These are phyloP conservation scores for Nicotiana rustica DNA, from an alignment of 305 asterid genomes.

Conservation along the genomic window DNA sequence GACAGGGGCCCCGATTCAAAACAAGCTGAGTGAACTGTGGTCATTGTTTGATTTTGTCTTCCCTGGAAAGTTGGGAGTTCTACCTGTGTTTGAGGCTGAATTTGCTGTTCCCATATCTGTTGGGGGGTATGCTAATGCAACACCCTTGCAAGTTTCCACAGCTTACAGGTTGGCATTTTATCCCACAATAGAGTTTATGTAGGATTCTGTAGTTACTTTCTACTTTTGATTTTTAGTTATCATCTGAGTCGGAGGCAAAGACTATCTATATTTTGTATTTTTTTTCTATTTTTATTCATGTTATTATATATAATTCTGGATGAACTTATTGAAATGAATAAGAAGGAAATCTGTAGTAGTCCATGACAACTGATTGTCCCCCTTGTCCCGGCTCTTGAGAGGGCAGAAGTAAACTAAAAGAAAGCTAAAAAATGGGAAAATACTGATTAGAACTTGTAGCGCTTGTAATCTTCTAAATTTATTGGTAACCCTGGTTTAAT, in stretches of 20 bases:
- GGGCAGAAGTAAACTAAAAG: slow-evolving; percentile 5
- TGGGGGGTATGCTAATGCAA: slow-evolving; percentile 97
- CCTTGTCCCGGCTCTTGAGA: not conserved
- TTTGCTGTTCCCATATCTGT: slow-evolving; percentile 97
- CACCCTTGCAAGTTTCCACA: slow-evolving; percentile 93
- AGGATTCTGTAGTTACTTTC: not conserved
- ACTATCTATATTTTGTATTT: not conserved
- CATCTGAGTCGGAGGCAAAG: not conserved
- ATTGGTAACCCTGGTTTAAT: slow-evolving; percentile 21
- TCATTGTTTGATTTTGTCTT: slow-evolving; percentile 97
- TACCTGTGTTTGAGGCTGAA: slow-evolving; percentile 97
- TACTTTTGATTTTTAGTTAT: slow-evolving; percentile 2
- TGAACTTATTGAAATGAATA: not conserved
- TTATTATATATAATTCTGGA: not conserved
- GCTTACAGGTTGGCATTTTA: slow-evolving; percentile 74
- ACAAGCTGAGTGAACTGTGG: slow-evolving; percentile 92
- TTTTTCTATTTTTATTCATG: not conserved
- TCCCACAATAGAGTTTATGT: slow-evolving; percentile 19
- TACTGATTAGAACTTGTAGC: not conserved
- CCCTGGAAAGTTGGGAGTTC: slow-evolving; percentile 96
- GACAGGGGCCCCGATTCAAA: slow-evolving; percentile 94
- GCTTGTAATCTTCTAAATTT: slow-evolving; percentile 23
- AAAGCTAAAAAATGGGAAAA: slow-evolving; percentile 9
- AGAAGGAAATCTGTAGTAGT: not conserved
- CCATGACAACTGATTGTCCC: slow-evolving; percentile 15